phyloP scores from a whole-genome alignment of 1,284 basidiomycete genomes.

The Sanguinoderma infundibulare region DNA sequence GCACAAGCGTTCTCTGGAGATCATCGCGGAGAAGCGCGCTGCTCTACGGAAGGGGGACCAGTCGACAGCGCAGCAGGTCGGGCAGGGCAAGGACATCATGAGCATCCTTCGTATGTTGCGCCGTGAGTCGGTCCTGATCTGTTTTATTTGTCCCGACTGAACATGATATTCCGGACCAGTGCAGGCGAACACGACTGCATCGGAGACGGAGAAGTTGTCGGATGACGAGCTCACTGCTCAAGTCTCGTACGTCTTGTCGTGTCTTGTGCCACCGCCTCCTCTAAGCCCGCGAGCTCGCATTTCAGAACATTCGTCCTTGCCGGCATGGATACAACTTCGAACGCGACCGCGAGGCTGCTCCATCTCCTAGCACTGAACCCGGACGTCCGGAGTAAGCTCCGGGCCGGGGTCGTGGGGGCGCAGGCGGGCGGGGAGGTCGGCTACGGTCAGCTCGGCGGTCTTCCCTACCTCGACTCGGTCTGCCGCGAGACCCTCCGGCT shows the following conservation, averaged over 20 bases:
- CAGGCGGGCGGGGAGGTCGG: constrained; percentile 24
- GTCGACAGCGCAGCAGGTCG: constrained; percentile 34
- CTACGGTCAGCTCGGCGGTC: constrained; percentile 34
- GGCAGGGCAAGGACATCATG: constrained; percentile 48
- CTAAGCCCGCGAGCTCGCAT: background rate
- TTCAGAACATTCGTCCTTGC: constrained; percentile 33
- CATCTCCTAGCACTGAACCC: constrained; percentile 21
- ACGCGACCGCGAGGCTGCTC: constrained; percentile 33
- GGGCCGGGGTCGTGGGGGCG: constrained; percentile 31
- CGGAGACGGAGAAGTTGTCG: constrained; percentile 21
- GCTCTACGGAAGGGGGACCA: constrained; percentile 28
- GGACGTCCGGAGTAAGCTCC: constrained; percentile 12
- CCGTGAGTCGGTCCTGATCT: background rate
- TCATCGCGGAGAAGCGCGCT: constrained; percentile 43
- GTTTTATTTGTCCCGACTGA: too few relatives aligned
- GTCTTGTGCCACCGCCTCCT: background rate
- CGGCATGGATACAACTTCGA: constrained; percentile 35
- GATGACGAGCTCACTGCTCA: constrained; percentile 33
- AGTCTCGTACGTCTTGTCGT: constrained; percentile 23
- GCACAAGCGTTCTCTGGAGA: constrained; percentile 39
- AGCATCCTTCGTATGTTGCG: constrained; percentile 44
- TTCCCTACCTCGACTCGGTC: constrained; percentile 39
- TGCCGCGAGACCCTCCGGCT: constrained; percentile 38
- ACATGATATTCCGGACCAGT: constrained; percentile 27
- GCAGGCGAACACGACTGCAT: constrained; percentile 31